phyloP scores from a whole-genome alignment of 768 basidiomycete genomes.

The Pisolithus marmoratus region DNA sequence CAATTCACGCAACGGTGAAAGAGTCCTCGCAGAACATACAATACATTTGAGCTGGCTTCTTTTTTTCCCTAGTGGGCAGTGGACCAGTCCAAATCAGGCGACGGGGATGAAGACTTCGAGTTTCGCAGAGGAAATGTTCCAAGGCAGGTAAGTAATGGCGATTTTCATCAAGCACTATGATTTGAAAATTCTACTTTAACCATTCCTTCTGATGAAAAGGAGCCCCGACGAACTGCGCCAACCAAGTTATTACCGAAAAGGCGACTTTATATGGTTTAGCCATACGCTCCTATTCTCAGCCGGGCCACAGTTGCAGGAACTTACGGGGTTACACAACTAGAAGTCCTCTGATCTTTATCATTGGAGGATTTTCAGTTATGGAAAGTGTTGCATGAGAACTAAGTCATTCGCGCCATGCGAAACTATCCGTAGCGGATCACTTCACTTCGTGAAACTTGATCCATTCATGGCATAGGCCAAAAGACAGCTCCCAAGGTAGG shows the following conservation, averaged over 20 bases:
- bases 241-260: conserved; percentile 74
- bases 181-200: background rate
- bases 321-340: conserved; percentile 58
- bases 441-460: conserved; percentile 51
- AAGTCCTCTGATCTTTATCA: conserved; percentile 55
- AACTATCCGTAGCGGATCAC: conserved; percentile 53
- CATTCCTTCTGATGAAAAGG: conserved; percentile 58
- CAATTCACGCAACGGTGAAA: conserved; percentile 41
- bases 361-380: conserved; percentile 63
- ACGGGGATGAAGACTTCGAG: conserved; percentile 19
- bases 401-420: conserved; percentile 57
- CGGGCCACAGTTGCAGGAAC: conserved; percentile 51
- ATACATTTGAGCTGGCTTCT: background rate
- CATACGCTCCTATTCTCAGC: background rate
- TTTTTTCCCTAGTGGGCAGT: conserved; percentile 21
- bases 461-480: conserved; percentile 58
- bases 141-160: conserved; percentile 23
- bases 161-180: background rate
- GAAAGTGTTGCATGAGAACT: conserved; percentile 46
- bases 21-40: background rate
- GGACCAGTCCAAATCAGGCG: conserved; percentile 33
- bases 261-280: conserved; percentile 26
- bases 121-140: conserved; percentile 13
- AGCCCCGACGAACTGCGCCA: conserved; percentile 38
- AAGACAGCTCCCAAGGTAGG: conserved; percentile 72